phyloP scores from a whole-genome alignment of 1,139 yeast genomes.

The Scheffersomyces stambukii region DNA sequence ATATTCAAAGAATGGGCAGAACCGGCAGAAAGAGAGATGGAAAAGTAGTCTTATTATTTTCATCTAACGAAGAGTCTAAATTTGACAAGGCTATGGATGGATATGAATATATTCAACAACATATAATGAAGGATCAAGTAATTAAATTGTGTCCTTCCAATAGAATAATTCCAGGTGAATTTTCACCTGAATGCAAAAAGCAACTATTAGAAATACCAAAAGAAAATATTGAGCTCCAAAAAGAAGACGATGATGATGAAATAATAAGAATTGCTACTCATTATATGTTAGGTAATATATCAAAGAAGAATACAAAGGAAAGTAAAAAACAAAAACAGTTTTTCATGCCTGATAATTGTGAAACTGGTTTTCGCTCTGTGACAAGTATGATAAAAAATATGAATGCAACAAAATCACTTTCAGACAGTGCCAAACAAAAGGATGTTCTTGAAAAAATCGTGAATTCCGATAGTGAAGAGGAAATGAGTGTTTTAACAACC shows the following conservation, averaged over 20 bases:
- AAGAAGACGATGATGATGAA: conserved; percentile 60
- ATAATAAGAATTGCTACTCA: conserved; percentile 60
- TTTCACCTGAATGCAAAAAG: conserved; percentile 54
- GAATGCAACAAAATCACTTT: conserved; percentile 12
- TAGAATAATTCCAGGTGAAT: conserved; percentile 60
- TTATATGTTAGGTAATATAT: conserved; percentile 31
- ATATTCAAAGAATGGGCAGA: conserved; percentile 95
- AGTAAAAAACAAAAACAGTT: conserved; percentile 36
- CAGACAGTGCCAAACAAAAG: conserved; percentile 8
- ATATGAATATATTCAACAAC: conserved; percentile 72
- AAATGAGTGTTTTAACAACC: too few species aligned
- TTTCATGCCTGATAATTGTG: conserved; percentile 77
- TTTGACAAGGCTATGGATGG: conserved; percentile 84
- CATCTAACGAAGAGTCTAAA: conserved; percentile 74
- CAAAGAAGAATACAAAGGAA: conserved; percentile 7
- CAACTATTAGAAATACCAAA: conserved; percentile 61
- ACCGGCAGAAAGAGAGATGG: conserved; percentile 97
- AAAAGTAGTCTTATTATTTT: conserved; percentile 68
- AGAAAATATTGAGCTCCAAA: conserved; percentile 55
- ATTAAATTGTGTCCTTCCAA: conserved; percentile 46
- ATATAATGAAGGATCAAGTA: conserved; percentile 41
- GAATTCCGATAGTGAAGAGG: conserved; percentile 19
- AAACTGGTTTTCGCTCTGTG: conserved; percentile 64
- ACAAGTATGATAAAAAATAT: conserved; percentile 41
- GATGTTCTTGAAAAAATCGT: conserved; percentile 20